Evolutionary conservation across 2,329 filamentous ascomycete species (phyloP).

Genomic region (Phialophora macrospora): DNA sequence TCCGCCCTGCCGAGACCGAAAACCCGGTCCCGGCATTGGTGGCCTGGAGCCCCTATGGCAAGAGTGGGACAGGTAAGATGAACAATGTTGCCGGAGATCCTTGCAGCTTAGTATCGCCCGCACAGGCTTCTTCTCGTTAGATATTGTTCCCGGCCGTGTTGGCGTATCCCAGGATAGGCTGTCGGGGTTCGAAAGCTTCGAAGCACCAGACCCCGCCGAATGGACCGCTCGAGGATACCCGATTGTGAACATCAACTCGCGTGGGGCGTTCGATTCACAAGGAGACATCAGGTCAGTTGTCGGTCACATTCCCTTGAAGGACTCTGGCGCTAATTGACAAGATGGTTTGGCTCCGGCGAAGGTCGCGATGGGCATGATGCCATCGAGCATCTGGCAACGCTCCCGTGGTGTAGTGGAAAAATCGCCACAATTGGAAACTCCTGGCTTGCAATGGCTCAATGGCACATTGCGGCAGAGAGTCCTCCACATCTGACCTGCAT

Average conservation of each 20-base stretch:
- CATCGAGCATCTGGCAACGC: conserved; percentile 50
- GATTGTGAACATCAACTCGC: conserved; percentile 41
- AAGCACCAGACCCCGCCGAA: conserved; percentile 41
- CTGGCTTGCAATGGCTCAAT: conserved; percentile 50
- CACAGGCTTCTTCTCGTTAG: conserved; percentile 6
- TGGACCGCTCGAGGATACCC: conserved; percentile 41
- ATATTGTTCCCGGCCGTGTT: conserved; percentile 34
- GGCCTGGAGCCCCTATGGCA: conserved; percentile 42
- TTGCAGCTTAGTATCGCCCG: background rate
- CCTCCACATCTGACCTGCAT: conserved; percentile 53
- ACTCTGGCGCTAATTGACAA: conserved; percentile 40
- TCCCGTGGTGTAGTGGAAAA: conserved; percentile 53
- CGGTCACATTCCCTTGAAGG: conserved; percentile 29
- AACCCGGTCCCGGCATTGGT: conserved; percentile 39
- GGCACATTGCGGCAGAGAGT: conserved; percentile 49
- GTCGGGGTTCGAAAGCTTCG: conserved; percentile 32
- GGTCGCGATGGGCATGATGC: conserved; percentile 54
- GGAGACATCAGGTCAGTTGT: background rate
- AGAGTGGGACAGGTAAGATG: conserved; percentile 34
- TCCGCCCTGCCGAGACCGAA: conserved; percentile 28
- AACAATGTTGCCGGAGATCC: conserved; percentile 18
- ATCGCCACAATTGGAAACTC: conserved; percentile 54
- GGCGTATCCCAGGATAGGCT: conserved; percentile 21
- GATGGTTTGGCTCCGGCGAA: conserved; percentile 49
- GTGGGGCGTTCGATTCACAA: conserved; percentile 30